Evolutionary conservation across 257 asterid genomes (phyloP).

Genomic region (Jaltomata sinuosa): DNA sequence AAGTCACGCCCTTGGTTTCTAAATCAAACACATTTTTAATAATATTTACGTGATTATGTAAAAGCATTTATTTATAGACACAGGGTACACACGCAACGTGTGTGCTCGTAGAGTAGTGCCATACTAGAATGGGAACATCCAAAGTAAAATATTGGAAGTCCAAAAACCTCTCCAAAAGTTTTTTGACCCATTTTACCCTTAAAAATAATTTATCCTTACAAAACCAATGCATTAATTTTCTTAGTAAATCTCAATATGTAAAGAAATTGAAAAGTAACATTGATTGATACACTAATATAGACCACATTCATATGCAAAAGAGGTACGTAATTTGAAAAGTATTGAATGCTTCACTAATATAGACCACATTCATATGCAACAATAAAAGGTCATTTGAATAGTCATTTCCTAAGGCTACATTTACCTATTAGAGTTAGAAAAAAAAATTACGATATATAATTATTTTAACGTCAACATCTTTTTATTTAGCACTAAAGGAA

Average conservation of each 20-base stretch:
- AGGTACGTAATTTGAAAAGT: no score
- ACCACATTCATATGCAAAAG: neutral
- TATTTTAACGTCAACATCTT: neutral
- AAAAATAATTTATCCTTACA: neutral
- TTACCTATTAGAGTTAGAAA: neutral
- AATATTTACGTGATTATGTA: no score
- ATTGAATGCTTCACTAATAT: neutral
- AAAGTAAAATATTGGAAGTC: neutral
- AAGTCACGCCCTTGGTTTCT: no score
- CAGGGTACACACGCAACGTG: no score
- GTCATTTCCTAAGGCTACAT: no score
- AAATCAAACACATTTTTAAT: no score
- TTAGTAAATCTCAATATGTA: neutral
- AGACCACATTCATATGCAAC: neutral
- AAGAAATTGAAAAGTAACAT: neutral
- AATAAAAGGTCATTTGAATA: neutral
- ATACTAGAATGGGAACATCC: no score
- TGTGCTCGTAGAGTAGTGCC: no score
- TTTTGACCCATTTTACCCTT: no score
- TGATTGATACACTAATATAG: neutral
- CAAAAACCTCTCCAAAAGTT: no score
- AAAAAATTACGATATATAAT: neutral
- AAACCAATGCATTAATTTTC: neutral
- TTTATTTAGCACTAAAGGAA: neutral
- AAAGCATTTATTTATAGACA: no score